Base-by-base conservation (phyloP, 768 basidiomycete genomes). In the Boletus subparvulus region DNA sequence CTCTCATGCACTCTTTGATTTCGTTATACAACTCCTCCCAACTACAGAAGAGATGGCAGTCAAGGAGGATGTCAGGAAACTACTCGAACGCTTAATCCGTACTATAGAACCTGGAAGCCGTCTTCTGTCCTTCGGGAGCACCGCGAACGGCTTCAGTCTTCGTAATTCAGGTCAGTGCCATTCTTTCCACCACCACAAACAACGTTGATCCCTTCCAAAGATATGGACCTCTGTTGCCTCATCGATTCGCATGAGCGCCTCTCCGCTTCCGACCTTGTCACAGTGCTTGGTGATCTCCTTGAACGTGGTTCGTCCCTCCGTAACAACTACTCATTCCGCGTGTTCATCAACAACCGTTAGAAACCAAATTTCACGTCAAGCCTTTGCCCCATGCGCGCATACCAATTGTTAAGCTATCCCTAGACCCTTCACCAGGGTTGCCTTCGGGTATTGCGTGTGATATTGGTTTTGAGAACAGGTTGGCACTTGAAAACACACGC, bases 141-240 rank as follows among this genome's bases (percentile, higher is more conserved):
- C 93, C 37, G 95, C 94, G 12, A 98, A 98, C 68, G 94, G 95
- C 56, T 96, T 98, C 78, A 94, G 92, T 70, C 83, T 98, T 65
- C 83, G 94, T 63, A 97, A 98, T 77, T 96, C 94, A 59, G 95
- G 95, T 91, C 50, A 54, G 78, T 63, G 24, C 35, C 58, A 52
- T 58, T 54, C 41, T 24, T 28, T 48, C 26, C 47, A 17, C 54
- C 55, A 32, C 59, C 52, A 21, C 45, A 33, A 32, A 16, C 44
- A 35, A 14, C 33, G 55, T 47, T 61, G 58, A 65, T 55, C 60
- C 39, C 50, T 45, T 13, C 28, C 10, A 42, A 66, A 98, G 96
- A 99, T 74, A 98, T 99, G 96, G 96, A 99, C 75, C 78, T 99
- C 35, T 98, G 95, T 71, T 98, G 94, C 74, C 81, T 99, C 69